Base-by-base conservation (phyloP, 129 eudicot genomes). In the Centrapalus pauciflorus region DNA sequence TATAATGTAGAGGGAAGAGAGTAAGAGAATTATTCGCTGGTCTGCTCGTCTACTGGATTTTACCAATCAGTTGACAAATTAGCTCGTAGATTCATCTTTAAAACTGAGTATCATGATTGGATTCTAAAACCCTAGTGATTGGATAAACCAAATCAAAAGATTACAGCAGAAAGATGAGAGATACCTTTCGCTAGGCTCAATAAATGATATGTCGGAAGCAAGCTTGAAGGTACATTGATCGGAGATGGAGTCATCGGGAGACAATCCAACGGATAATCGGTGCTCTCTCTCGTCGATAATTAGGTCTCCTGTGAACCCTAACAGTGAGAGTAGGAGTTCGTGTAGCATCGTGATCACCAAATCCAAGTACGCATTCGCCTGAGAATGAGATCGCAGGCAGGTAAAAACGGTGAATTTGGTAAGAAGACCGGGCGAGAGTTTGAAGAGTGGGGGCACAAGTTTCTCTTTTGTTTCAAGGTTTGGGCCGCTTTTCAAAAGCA, bases 281-380 rank as follows among this genome's bases (percentile, higher is more conserved):
- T 75, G 80, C 5, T 92, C 89, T 67, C 81, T 73, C n/a, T 85
- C 89, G 84, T 93, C 97, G 74, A 86, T 64, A 4, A 93, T 90
- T 76, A 93, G 95, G 76, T 93, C 99, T 37, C 99, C 99, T 54
- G 99, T 93, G 90, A 82, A 89, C 38, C 99, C 99, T 52, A 93
- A 46, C 4, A 93, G 87, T 45, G 99, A 84, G 48, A 93, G 66
- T 23, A 93, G 76, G 21, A 89, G 80, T 55, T 93, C 99, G 85
- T 93, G 99, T 32, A 89, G 87, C 99, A 93, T 93, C 16, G 65
- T 40, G 17, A 66, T 16, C 55, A 29, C 16, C 46, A 20, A 17
- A 5, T 59, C 46, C 2, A 24, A 71, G 16, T 61, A 71, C 69
- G 51, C 50, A 46, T 46, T 48, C 25, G 54, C 9, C 21, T 1